Percentiles rank a stretch among this genome's conserved stretches.
These are phyloP conservation scores for Hypoxylon crocopeplum DNA, from an alignment of 495 filamentous ascomycete genomes.

Conservation along the genomic window DNA sequence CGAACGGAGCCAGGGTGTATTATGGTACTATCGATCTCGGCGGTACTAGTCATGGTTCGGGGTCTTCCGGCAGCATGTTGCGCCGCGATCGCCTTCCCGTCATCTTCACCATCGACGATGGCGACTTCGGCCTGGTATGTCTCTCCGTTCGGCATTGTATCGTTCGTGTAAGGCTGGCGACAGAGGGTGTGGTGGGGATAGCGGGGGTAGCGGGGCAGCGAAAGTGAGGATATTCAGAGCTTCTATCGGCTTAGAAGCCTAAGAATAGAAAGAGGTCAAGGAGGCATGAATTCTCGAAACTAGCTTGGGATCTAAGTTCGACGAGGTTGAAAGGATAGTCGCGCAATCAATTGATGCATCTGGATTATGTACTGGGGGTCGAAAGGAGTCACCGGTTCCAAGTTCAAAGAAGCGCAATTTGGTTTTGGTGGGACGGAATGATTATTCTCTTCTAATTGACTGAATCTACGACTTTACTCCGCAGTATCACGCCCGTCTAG, in stretches of 20 bases:
- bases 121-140: constrained; percentile 32
- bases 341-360: constrained; percentile 13
- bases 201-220: background rate
- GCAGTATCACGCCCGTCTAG: too few relatives aligned
- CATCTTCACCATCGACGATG: constrained; percentile 19
- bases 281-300: constrained; percentile 32
- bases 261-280: constrained; percentile 15
- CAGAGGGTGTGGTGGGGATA: background rate
- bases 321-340: too few relatives aligned
- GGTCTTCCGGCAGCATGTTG: constrained; percentile 26
- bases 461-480: background rate
- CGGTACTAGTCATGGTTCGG: constrained; percentile 52
- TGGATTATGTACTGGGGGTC: background rate
- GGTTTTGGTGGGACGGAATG: constrained; percentile 26
- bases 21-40: constrained; percentile 75
- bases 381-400: constrained; percentile 2
- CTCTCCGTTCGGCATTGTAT: constrained; percentile 19
- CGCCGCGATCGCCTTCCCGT: constrained; percentile 3
- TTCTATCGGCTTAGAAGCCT: constrained; percentile 34
- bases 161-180: background rate
- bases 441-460: too few relatives aligned
- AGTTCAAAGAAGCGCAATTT: constrained; percentile 12
- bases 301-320: background rate
- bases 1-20: constrained; percentile 82
- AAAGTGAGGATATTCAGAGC: constrained; percentile 1